phyloP scores from a whole-genome alignment of 768 basidiomycete species.

The Clavaria fumosa region DNA sequence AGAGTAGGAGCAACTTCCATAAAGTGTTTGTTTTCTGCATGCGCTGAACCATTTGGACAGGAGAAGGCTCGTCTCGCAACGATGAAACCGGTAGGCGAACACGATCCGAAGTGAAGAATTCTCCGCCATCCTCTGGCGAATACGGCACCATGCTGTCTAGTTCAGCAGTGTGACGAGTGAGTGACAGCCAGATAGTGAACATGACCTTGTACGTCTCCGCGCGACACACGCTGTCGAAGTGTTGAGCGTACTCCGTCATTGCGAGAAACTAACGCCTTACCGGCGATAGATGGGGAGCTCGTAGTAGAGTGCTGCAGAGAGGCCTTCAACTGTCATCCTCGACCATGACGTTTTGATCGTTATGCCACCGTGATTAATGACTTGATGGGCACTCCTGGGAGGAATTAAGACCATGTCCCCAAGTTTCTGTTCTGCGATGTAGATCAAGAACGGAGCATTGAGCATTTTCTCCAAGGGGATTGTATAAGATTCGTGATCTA shows the following conservation, averaged over 20 bases:
- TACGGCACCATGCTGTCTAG: slow-evolving; percentile 9
- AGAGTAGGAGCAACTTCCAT: slow-evolving; percentile 26
- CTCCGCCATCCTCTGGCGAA: slow-evolving; percentile 3
- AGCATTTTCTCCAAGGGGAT: slow-evolving; percentile 47
- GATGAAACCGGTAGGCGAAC: not conserved
- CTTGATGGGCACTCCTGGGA: slow-evolving; percentile 70
- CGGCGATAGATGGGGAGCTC: slow-evolving; percentile 72
- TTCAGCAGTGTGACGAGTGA: slow-evolving; percentile 23
- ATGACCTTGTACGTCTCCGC: slow-evolving; percentile 65
- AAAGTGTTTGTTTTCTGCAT: slow-evolving; percentile 14
- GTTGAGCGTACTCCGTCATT: too few relatives aligned
- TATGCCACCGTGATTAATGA: slow-evolving; percentile 66
- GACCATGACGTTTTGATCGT: slow-evolving; percentile 82
- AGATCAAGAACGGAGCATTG: slow-evolving; percentile 52
- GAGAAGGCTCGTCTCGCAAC: slow-evolving; percentile 1
- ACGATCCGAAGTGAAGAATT: slow-evolving; percentile 1
- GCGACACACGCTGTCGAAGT: slow-evolving; percentile 78
- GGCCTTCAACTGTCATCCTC: slow-evolving; percentile 55
- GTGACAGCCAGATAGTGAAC: slow-evolving; percentile 40
- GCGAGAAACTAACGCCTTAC: slow-evolving; percentile 21
- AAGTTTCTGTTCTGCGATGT: slow-evolving; percentile 52
- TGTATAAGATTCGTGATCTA: slow-evolving; percentile 63
- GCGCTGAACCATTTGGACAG: not conserved
- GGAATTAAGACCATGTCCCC: slow-evolving; percentile 77
- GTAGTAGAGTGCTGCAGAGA: slow-evolving; percentile 44